phyloP scores from a whole-genome alignment of 2,329 filamentous ascomycete species.

The Juglanconis juglandina region DNA sequence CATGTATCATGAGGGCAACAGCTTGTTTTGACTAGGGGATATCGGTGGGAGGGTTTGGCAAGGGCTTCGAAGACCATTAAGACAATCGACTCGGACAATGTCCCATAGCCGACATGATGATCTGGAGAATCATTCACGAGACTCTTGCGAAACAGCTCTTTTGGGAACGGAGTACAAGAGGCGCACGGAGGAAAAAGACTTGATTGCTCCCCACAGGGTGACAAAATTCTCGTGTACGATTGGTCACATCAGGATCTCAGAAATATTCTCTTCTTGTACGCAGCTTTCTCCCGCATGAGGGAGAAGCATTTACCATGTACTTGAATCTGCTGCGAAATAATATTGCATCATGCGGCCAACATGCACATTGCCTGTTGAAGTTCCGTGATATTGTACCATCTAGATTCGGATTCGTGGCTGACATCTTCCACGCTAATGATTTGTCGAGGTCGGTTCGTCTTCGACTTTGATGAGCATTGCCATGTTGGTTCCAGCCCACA shows the following conservation, averaged over 20 bases:
- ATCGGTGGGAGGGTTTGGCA: not conserved
- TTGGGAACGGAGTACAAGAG: not conserved
- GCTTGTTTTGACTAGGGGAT: not conserved
- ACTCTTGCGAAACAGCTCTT: not conserved
- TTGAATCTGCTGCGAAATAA: not conserved
- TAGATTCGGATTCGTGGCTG: too few relatives aligned
- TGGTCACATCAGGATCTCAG: not conserved
- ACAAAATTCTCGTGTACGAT: not conserved
- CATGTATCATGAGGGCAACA: not conserved
- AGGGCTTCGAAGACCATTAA: not conserved
- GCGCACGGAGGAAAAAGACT: not conserved
- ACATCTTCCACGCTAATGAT: not conserved
- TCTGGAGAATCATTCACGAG: not conserved
- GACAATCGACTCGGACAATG: not conserved
- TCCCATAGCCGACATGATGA: not conserved
- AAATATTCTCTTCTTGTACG: not conserved
- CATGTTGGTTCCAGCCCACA: not conserved
- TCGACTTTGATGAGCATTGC: not conserved
- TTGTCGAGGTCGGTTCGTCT: not conserved
- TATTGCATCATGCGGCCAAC: not conserved
- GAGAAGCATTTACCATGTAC: not conserved
- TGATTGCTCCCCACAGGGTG: not conserved
- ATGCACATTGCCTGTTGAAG: too few relatives aligned
- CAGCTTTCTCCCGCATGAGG: not conserved
- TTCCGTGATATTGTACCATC: too few relatives aligned